A percentile compares a stretch with the other conserved stretches of the same genome.
phyloP scores from a whole-genome alignment of 1,284 basidiomycete species.

The Omphalotus olearius region DNA sequence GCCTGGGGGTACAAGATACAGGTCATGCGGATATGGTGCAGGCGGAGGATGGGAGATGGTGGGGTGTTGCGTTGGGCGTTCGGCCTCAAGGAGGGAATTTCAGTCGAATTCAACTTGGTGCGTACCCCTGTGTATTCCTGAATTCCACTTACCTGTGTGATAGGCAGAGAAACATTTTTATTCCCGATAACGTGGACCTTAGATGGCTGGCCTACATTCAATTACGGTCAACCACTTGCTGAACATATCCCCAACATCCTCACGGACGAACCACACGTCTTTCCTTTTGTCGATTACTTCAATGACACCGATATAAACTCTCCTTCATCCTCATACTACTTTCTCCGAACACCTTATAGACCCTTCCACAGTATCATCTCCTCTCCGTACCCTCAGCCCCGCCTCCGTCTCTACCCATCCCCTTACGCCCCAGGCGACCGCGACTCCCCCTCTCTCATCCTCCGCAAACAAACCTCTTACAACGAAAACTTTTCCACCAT shows the following conservation, averaged over 20 bases:
- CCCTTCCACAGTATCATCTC: slow-evolving; percentile 31
- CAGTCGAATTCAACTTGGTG: slow-evolving; percentile 31
- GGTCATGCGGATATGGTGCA: slow-evolving; percentile 39
- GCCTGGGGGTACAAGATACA: slow-evolving; percentile 32
- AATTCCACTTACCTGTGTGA: not conserved
- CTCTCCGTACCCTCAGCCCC: slow-evolving; percentile 22
- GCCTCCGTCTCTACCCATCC: slow-evolving; percentile 28
- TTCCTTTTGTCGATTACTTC: slow-evolving; percentile 17
- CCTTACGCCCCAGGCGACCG: slow-evolving; percentile 32
- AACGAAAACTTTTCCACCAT: slow-evolving; percentile 31
- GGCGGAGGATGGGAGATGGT: slow-evolving; percentile 34
- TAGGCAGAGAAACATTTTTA: slow-evolving; percentile 40
- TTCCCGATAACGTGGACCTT: slow-evolving; percentile 37
- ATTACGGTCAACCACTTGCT: slow-evolving; percentile 26
- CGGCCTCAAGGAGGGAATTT: slow-evolving; percentile 31
- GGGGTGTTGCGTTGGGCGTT: slow-evolving; percentile 40
- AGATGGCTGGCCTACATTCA: slow-evolving; percentile 35
- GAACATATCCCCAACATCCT: slow-evolving; percentile 26
- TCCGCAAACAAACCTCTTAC: slow-evolving; percentile 33
- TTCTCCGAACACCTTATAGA: slow-evolving; percentile 31
- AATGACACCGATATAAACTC: slow-evolving; percentile 19
- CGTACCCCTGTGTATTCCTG: not conserved
- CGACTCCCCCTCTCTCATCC: slow-evolving; percentile 30
- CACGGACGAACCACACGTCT: slow-evolving; percentile 22
- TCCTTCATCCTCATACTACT: slow-evolving; percentile 27